Conservation (phyloP, 179 eudicot species). For the Amaranthus tricolor region DNA sequence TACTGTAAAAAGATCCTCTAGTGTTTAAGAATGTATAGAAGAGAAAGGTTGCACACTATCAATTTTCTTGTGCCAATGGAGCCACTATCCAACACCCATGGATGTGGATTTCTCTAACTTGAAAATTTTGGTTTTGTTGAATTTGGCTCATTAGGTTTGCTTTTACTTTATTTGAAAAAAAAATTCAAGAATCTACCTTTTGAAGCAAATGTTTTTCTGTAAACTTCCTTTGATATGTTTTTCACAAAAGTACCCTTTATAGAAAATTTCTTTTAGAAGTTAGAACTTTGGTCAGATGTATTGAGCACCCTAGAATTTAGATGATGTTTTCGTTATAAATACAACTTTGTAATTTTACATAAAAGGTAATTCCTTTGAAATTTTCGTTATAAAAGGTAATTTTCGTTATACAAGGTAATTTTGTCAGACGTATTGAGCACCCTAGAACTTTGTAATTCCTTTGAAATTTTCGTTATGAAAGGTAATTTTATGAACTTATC, state of each 20-base stretch:
- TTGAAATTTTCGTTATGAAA: too few species aligned
- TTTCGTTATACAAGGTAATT: background rate
- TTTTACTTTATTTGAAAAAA: background rate
- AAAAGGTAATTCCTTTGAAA: too few species aligned
- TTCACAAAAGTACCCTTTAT: too few species aligned
- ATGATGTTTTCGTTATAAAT: too few species aligned
- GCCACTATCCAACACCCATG: background rate
- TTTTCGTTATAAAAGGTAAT: too few species aligned
- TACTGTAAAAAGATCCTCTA: background rate
- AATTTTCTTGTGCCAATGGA: background rate
- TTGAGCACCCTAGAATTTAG: background rate
- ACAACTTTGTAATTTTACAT: too few species aligned
- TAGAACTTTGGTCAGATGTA: background rate
- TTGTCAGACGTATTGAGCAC: background rate
- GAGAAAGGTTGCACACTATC: background rate
- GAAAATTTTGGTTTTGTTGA: background rate
- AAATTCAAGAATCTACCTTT: too few species aligned
- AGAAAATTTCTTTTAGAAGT: background rate
- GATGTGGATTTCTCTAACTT: background rate
- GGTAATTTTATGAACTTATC: too few species aligned
- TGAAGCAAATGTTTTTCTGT: too few species aligned
- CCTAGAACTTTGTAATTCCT: too few species aligned
- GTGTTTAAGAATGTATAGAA: background rate
- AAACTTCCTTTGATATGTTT: too few species aligned
- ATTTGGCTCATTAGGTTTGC: background rate